Base-by-base conservation (phyloP, 1,284 basidiomycete species). In the Schizophyllum commune region DNA sequence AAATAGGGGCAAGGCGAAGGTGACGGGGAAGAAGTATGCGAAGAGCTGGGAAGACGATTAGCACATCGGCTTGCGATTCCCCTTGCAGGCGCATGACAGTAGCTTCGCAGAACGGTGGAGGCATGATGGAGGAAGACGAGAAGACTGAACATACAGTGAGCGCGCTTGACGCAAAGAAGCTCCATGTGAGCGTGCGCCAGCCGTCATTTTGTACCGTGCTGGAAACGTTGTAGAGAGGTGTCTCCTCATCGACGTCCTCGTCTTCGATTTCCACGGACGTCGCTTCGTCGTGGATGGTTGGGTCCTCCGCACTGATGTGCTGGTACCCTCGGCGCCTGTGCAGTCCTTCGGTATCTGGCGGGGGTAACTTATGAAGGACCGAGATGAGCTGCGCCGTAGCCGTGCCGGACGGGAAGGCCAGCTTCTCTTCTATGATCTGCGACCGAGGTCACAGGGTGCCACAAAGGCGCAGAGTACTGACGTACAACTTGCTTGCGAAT, bases 361-460 rank as follows among this genome's bases (percentile, higher is more conserved):
- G 83, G 1, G 90, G 89, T 57, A 88, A 72, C 63, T 83, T 73
- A 69, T 98, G 94, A n/a, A 98, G 80, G 9, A 98, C 91, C 1
- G 92, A 89, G 56, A 98, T 94, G 19, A 98, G 80, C 69, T 98
- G 96, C 1, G 96, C 96, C 0, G 96, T 98, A 0, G 96, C 96
- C n/a, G 92, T 97, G 21, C 96, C 96, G 0, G 91, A 94, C 0
- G 96, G 96, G 67, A 98, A 98, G 0, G 91, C 81, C 15, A 98
- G 84, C 72, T 96, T 88, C 72, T 98, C 96, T 71, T 95, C 89
- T 54, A 98, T 86, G 62, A 98, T 96, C 88, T 94, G 64, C 34
- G 22, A 20, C 13, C 58, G 33, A 33, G 32, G 27, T 61, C 55
- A 47, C 33, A 64, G 39, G 53, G 53, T 27, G 11, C 19, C 13